Base-by-base conservation (phyloP, 306 rosid species). In the Medicago ruthenica region DNA sequence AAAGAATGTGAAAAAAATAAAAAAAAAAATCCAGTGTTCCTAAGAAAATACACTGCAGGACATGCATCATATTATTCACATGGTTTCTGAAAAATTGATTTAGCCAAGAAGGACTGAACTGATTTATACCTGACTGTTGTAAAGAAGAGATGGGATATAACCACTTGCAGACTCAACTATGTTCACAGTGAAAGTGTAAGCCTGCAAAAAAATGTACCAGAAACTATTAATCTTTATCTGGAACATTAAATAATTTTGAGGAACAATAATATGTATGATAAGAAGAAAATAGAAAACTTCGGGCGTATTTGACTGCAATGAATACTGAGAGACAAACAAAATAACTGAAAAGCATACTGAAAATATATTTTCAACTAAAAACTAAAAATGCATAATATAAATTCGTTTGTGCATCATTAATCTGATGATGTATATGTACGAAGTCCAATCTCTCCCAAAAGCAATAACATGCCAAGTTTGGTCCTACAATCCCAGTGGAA, bases 101-200 rank as follows among this genome's bases (percentile, higher is more conserved):
- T 71, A 37, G 81, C 71, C 82, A 75, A 39, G 42, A 69, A 60
- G 78, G 55, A 64, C 65, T 27, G 51, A 11, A 55, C 24, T 60
- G 57, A 59, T 68, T 63, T 20, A 73, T 90, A 95, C 99, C 99
- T 95, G 99, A 80, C 76, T 92, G 83, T 92, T 89, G 90, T 90
- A 95, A 36, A 95, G 87, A 67, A 87, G 24, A n/a, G 72, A 74
- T 59, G 99, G 99, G 47, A 95, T 92, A 62, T 9, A 90, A 69
- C 97, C 81, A 67, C 97, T 89, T 4, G 77, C 63, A 83, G 73
- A 86, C 91, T 95, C 99, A 2, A 92, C 88, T 76, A 95, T 67
- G 90, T 95, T 95, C 88, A 95, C 80, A 82, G 81, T 40, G 11
- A 88, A 78, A 42, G 99, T 95, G 85, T 87, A 95, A 80, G 78